Base-by-base conservation (phyloP, 768 basidiomycete species). In the Chlorophyllum brunneum region DNA sequence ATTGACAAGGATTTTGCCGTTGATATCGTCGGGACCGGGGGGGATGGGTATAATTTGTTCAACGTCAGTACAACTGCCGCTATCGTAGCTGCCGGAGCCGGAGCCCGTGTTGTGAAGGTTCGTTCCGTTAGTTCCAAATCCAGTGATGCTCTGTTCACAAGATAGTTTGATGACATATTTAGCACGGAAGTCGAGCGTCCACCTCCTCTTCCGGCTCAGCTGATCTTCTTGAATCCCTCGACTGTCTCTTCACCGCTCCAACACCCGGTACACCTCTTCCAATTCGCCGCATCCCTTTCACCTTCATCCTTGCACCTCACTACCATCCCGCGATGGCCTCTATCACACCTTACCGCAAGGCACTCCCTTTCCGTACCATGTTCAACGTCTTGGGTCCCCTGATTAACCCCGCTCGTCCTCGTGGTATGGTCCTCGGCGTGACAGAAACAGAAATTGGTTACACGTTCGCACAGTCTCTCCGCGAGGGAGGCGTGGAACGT, bases 51-150 rank as follows among this genome's bases (percentile, higher is more conserved):
- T 67, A 90, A 98, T 62, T 86, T 95, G 0, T 98, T 94, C 79
- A 98, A 98, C 65, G 95, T 98, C 47, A 95, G 92, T 64, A 98
- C 95, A 1, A 86, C 92, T 2, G 95, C 95, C 2, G 95, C 81
- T 0, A 80, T 99, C 55, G 90, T 98, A 16, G 95, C 95, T 24
- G 93, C 94, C 20, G 95, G 95, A 11, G 90, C 94, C 5, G 95
- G 95, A 4, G 91, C 91, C 0, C 78, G 93, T 29, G 93, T 99
- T 2, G 82, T 92, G 65, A 98, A 99, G 76, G 94, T 91, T 62
- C 55, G 78, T 47, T 33, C 27, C 20, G 30, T 23, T 20, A 27
- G 9, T 37, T 24, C 26, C 30, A 38, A 50, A 44, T 38, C 23
- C 44, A 27, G 22, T 16, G 39, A 46, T 34, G 15, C 3, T 31